These are phyloP conservation scores for Colletotrichum navitas DNA, from an alignment of 2,329 filamentous ascomycete species.

Conservation along the genomic window DNA sequence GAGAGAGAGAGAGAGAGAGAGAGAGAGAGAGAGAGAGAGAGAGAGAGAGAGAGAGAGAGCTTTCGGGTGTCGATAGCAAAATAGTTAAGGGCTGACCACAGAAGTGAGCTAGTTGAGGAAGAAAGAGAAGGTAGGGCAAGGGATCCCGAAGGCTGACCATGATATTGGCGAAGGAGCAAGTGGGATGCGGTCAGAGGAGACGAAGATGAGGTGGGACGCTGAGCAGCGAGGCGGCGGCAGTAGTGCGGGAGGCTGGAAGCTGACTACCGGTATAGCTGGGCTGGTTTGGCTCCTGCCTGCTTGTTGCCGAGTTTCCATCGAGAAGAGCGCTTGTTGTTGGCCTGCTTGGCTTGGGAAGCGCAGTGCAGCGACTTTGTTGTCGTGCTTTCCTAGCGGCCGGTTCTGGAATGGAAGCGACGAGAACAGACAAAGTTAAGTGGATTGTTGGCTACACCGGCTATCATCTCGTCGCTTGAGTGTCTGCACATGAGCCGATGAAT, in stretches of 20 bases:
- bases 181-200: constrained; percentile 12
- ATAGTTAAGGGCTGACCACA: constrained; percentile 15
- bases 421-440: constrained; percentile 2
- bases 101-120: constrained; percentile 1
- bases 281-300: constrained; percentile 7
- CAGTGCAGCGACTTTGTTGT: constrained; percentile 14
- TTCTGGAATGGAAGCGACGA: constrained; percentile 24
- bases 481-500: background rate
- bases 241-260: background rate
- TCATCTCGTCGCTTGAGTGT: background rate
- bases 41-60: background rate
- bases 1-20: too few relatives aligned
- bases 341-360: background rate
- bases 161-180: background rate
- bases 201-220: constrained; percentile 1
- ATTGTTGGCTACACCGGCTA: background rate
- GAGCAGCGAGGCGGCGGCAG: constrained; percentile 9
- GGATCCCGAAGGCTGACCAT: background rate
- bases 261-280: constrained; percentile 20
- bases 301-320: constrained; percentile 21
- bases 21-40: too few relatives aligned
- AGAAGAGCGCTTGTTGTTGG: background rate
- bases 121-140: constrained; percentile 8
- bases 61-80: background rate
- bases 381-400: constrained; percentile 21